Base-by-base conservation (phyloP, 192 early-diverging fungal genomes). In the Rhizoclosmatium globosum region DNA sequence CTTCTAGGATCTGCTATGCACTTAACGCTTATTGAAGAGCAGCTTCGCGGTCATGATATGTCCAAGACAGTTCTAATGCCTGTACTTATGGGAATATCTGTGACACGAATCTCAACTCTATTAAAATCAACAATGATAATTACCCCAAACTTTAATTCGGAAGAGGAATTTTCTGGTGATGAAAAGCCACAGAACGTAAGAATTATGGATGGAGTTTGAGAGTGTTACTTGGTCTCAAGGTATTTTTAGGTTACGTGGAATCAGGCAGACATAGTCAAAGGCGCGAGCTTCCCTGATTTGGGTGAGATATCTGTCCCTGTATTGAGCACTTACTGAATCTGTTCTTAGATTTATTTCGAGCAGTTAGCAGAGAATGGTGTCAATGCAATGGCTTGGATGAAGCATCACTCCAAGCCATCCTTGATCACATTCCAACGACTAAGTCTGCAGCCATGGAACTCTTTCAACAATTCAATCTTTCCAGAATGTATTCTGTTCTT, bases 11-110 rank as follows among this genome's bases (percentile, higher is more conserved):
- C 74, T 21, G 19, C 74, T 21, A 76, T 76, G 64, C 74, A 76
- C 38, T 13, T 76, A 4, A 76, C 74, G 6, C 64, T 76, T 7
- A 56, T 66, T 13, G 74, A 76, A 67, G 74, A 76, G 47, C 74
- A 76, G 39, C 64, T 67, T 4, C 74, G 74, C 23, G 64, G 74
- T 2, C 74, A 76, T 47, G 39, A 76, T 47, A 38, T 66, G 7
- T 66, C 62, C 3, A 67, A 76, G 48, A 67, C 48, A 6, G n/a
- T 76, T 47, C 11, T 76, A 9, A 47, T 76, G 43, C 45, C 74
- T 4, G 64, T 45, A 44, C n/a, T 76, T 64, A n/a, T 64, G 1
- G 74, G 64, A 67, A 66, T 67, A 47, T 4, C 64, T 4, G 53
- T 46, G 2, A 39, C 15, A 15, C 42, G 74, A 23, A 17, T 67